Evolutionary conservation across 2,329 filamentous ascomycete genomes (phyloP), one percentile per base, ranked within the genome.

Genomic region (Atkinsonella hypoxylon): DNA sequence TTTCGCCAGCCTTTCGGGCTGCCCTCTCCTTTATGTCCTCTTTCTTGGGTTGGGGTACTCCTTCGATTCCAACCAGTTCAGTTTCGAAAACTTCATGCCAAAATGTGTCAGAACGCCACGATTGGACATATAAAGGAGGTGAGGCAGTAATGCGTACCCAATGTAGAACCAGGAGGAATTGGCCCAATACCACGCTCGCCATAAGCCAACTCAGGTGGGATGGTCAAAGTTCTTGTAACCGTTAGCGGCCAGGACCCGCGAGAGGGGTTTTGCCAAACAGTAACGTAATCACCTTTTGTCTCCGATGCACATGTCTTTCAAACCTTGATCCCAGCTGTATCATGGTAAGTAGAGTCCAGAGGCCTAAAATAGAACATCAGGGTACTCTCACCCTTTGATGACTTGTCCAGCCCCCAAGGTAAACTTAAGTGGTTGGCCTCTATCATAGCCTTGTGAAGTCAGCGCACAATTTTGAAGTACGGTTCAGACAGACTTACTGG

Each of bases 241-340:
- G 42, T 56, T 39, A 55, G 51, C 38, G 18, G n/a, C 20, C 26
- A 39, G 22, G 6, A 22, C 38, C 17, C 2, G 22, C 11, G 12
- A 22, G 11, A 12, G 38, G 17, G 1, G 10, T 6, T 12, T 2
- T 22, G 26, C 26, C n/a, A 30, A n/a, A 13, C 18, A 13, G 4
- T 17, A 12, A 31, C 38, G 31, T 52, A 59, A 68, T 69, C 60
- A 74, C 76, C 78, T 80, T 76, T 90, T 91, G 76, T 97, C 91
- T 55, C 93, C 91, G 59, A 94, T 85, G 70, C 93, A 97, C 90
- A 97, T 96, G 63, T 87, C 87, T 49, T 93, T 61, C 39, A 97
- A 77, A 47, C 91, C 91, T 64, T 94, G 70, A 61, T 97, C 91
- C 91, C 90, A 96, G 63, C 83, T 87, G 55, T 46, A 22, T 47